Percentiles rank a stretch among this genome's conserved stretches.
Evolutionary conservation across 768 basidiomycete species (phyloP).

Genomic region (Leccinum obscurum): DNA sequence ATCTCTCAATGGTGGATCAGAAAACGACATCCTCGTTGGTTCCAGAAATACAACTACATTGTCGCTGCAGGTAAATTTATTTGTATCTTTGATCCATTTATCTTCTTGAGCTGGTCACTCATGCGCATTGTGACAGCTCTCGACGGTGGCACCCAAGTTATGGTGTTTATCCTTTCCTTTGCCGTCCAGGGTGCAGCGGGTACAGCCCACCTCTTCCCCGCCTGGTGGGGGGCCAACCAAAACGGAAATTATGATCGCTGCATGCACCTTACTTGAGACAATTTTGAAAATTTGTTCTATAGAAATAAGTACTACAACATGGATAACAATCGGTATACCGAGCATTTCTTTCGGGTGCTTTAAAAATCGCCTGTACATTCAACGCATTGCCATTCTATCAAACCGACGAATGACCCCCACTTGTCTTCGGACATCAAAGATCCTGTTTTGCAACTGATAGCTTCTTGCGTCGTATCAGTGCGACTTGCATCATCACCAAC

Average conservation of each 20-base stretch:
- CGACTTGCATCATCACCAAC: conserved; percentile 7
- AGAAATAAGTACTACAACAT: no score
- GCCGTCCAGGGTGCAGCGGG: conserved; percentile 54
- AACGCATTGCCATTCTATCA: neutral
- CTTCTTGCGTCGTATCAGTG: neutral
- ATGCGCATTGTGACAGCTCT: conserved; percentile 26
- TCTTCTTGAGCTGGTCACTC: neutral
- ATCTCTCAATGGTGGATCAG: conserved; percentile 40
- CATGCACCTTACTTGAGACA: conserved; percentile 11
- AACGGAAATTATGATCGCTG: conserved; percentile 40
- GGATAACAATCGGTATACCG: no score
- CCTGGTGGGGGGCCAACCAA: conserved; percentile 64
- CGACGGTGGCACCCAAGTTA: conserved; percentile 46
- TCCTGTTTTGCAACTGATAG: neutral
- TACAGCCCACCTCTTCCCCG: conserved; percentile 47
- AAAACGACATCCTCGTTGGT: conserved; percentile 37
- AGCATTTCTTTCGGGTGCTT: no score
- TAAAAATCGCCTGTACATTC: neutral
- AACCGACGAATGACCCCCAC: neutral
- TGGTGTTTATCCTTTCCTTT: conserved; percentile 55
- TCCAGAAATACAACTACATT: conserved; percentile 39
- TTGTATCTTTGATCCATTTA: no score
- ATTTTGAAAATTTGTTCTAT: no score
- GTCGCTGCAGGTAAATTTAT: conserved; percentile 41
- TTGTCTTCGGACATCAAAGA: neutral